Percentiles rank a stretch among this genome's conserved stretches.
phyloP scores from a whole-genome alignment of 2,329 filamentous ascomycete species.

The Penicillium sp. region DNA sequence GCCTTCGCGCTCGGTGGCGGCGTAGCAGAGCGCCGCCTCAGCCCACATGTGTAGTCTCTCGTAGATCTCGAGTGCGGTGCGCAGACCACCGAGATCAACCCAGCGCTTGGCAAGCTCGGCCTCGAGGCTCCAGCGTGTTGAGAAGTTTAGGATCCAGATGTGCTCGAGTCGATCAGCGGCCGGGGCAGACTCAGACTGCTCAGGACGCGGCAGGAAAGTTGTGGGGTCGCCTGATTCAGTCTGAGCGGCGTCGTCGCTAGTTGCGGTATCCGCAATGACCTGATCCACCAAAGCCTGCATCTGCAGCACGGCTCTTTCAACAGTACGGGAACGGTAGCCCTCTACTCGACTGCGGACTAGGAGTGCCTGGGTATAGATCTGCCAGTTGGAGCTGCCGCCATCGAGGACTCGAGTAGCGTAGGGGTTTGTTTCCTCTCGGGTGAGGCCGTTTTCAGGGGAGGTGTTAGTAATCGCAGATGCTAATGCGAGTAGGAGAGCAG shows the following conservation, averaged over 20 bases:
- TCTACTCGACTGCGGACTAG: constrained; percentile 88
- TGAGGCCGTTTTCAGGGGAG: constrained; percentile 77
- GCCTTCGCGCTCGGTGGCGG: constrained; percentile 73
- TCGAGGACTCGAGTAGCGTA: constrained; percentile 85
- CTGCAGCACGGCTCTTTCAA: constrained; percentile 86
- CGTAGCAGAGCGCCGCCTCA: constrained; percentile 87
- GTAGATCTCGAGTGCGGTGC: constrained; percentile 93
- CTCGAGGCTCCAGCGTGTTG: constrained; percentile 90
- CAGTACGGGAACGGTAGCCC: constrained; percentile 77
- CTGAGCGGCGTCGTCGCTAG: constrained; percentile 36
- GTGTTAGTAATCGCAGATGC: constrained; percentile 91
- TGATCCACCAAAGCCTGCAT: constrained; percentile 95
- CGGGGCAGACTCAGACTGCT: constrained; percentile 69
- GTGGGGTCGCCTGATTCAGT: constrained; percentile 53
- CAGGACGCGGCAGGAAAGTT: constrained; percentile 76
- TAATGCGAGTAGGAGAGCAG: constrained; percentile 74
- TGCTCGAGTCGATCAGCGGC: constrained; percentile 75
- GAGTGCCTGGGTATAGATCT: constrained; percentile 91
- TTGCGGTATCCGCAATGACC: constrained; percentile 78
- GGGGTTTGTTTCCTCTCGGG: constrained; percentile 87
- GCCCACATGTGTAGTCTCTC: constrained; percentile 91
- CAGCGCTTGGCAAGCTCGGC: constrained; percentile 90
- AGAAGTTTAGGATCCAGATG: constrained; percentile 77
- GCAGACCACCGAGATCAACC: constrained; percentile 80
- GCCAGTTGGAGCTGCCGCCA: constrained; percentile 93